Conservation (phyloP, 75 land plant genomes). For the Adiantum capillusveneris region DNA sequence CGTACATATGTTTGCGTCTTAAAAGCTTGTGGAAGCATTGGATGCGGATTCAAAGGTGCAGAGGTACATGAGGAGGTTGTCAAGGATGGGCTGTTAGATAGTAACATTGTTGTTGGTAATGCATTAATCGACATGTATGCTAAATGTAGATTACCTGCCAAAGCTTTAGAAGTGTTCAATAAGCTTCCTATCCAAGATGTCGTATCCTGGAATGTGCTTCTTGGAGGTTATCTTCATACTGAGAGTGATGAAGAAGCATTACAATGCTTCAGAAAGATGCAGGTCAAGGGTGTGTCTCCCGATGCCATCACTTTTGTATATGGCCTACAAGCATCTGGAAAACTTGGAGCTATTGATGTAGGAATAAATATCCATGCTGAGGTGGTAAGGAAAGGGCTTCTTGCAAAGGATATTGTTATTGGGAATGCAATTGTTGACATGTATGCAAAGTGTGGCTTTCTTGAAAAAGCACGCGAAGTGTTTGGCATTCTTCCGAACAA, state of each 20-base stretch:
- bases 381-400: slow-evolving; percentile 19
- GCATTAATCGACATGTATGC: slow-evolving; percentile 31
- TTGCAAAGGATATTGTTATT: slow-evolving; percentile 17
- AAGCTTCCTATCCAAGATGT: slow-evolving; percentile 9
- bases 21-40: slow-evolving; percentile 26
- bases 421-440: slow-evolving; percentile 42
- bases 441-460: slow-evolving; percentile 44
- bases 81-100: slow-evolving; percentile 8
- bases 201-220: slow-evolving; percentile 29
- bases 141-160: slow-evolving; percentile 24
- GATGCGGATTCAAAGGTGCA: slow-evolving; percentile 23
- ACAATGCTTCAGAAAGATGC: slow-evolving; percentile 25
- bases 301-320: slow-evolving; percentile 41
- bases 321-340: slow-evolving; percentile 31
- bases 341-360: slow-evolving; percentile 29
- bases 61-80: slow-evolving; percentile 25
- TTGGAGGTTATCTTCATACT: slow-evolving; percentile 18
- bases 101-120: slow-evolving; percentile 8
- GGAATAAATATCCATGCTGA: slow-evolving; percentile 34
- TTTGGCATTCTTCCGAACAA: slow-evolving; percentile 23
- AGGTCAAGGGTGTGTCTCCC: slow-evolving; percentile 15
- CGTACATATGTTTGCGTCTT: slow-evolving; percentile 30
- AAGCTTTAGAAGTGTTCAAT: slow-evolving; percentile 13
- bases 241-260: slow-evolving; percentile 14
- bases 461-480: slow-evolving; percentile 24